phyloP scores from a whole-genome alignment of 1,139 yeast genomes.

The Diutina pseudorugosa region DNA sequence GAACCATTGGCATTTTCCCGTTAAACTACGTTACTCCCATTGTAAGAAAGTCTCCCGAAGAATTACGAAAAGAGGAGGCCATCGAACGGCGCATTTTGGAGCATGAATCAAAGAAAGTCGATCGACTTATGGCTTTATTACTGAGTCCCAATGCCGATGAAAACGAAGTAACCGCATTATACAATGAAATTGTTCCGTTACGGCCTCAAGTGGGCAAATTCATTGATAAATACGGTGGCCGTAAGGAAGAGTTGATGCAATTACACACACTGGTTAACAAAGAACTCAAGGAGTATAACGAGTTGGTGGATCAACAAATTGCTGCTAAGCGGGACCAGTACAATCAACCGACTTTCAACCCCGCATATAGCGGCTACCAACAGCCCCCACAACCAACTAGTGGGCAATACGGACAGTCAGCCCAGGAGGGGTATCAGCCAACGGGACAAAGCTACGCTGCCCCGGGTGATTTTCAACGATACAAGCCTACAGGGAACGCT shows the following conservation, averaged over 20 bases:
- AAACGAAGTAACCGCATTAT: slow-evolving; percentile 40
- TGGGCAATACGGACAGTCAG: background rate
- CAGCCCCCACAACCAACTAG: background rate
- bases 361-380: background rate
- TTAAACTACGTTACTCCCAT: slow-evolving; percentile 81
- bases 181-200: slow-evolving; percentile 58
- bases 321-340: slow-evolving; percentile 5
- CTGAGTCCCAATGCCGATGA: slow-evolving; percentile 23
- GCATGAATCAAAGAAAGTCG: slow-evolving; percentile 18
- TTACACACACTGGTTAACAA: slow-evolving; percentile 56
- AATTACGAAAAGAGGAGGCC: slow-evolving; percentile 19
- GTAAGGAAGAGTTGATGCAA: slow-evolving; percentile 65
- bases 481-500: background rate
- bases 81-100: slow-evolving; percentile 19
- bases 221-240: slow-evolving; percentile 62
- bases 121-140: slow-evolving; percentile 44
- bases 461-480: background rate
- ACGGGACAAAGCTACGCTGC: background rate
- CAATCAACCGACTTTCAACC: slow-evolving; percentile 13
- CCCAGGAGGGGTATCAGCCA: background rate
- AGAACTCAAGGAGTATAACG: slow-evolving; percentile 62
- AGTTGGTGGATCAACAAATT: slow-evolving; percentile 45
- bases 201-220: slow-evolving; percentile 62
- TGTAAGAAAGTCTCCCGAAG: slow-evolving; percentile 48
- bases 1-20: slow-evolving; percentile 85